Conservation (phyloP, 768 basidiomycete species). For the Phanerochaete sordida region DNA sequence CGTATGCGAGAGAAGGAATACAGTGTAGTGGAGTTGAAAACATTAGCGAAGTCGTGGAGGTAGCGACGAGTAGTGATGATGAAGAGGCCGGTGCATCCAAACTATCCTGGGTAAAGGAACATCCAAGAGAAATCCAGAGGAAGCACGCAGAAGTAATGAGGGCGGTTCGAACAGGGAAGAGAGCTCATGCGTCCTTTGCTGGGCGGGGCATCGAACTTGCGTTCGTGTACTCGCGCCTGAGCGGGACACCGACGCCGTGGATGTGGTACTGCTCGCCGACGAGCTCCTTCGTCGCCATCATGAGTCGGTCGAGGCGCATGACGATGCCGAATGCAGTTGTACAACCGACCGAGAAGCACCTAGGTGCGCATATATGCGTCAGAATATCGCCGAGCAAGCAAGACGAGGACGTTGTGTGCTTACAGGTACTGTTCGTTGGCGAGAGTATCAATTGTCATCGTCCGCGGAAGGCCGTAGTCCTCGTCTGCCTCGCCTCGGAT, state of each 20-base stretch:
- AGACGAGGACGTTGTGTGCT: conserved; percentile 32
- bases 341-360: conserved; percentile 63
- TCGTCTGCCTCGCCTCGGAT: conserved; percentile 70
- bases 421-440: conserved; percentile 78
- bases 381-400: background rate
- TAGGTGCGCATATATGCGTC: background rate
- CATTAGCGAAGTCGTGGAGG: background rate
- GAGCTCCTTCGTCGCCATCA: conserved; percentile 80
- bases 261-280: conserved; percentile 88
- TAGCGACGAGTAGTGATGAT: background rate
- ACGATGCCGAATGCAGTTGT: conserved; percentile 67
- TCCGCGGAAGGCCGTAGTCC: conserved; percentile 68
- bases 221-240: conserved; percentile 9
- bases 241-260: conserved; percentile 50
- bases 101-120: background rate
- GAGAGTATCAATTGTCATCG: conserved; percentile 68
- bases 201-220: conserved; percentile 2
- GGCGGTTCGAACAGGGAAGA: background rate
- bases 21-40: background rate
- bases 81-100: background rate
- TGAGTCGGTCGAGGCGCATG: conserved; percentile 70
- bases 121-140: background rate
- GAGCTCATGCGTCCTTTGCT: conserved; percentile 9
- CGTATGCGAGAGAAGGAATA: background rate
- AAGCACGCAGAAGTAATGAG: background rate